Evolutionary conservation across 192 early-diverging fungal genomes (phyloP).

Genomic region (Lunasporangiospora selenospora): DNA sequence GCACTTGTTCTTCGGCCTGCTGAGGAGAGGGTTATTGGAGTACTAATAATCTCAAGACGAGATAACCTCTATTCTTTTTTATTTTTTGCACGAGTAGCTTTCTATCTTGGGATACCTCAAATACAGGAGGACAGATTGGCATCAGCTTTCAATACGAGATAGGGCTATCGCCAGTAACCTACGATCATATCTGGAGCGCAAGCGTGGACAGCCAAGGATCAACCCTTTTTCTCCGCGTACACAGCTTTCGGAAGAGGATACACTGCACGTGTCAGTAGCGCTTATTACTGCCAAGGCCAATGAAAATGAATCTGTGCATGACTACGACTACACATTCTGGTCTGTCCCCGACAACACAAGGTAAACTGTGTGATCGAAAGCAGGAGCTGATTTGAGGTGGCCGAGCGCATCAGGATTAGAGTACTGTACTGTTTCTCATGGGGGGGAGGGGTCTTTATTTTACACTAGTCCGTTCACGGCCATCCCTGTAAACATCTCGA

Average conservation of each 20-base stretch:
- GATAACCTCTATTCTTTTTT: too few species aligned
- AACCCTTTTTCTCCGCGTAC: slow-evolving; percentile 19
- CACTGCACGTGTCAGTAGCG: slow-evolving; percentile 16
- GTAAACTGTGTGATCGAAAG: too few species aligned
- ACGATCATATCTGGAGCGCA: slow-evolving; percentile 30
- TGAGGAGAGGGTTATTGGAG: too few species aligned
- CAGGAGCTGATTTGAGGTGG: too few species aligned
- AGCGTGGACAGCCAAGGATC: slow-evolving; percentile 2
- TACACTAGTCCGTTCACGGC: slow-evolving; percentile 17
- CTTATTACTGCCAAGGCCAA: slow-evolving; percentile 44
- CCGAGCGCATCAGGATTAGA: too few species aligned
- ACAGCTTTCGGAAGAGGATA: too few species aligned
- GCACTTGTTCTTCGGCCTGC: too few species aligned
- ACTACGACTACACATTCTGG: slow-evolving; percentile 47
- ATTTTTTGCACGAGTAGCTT: too few species aligned
- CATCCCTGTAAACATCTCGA: slow-evolving; percentile 25
- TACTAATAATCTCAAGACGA: too few species aligned
- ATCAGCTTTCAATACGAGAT: slow-evolving; percentile 31
- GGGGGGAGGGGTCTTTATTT: background rate
- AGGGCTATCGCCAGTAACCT: slow-evolving; percentile 28
- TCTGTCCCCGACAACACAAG: slow-evolving; percentile 23
- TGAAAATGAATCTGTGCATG: slow-evolving; percentile 37
- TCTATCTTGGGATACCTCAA: slow-evolving; percentile 41
- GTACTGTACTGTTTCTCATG: background rate
- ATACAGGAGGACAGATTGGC: slow-evolving; percentile 34